Conservation (phyloP, 2,329 filamentous ascomycete genomes). For the Diplodia seriata region DNA sequence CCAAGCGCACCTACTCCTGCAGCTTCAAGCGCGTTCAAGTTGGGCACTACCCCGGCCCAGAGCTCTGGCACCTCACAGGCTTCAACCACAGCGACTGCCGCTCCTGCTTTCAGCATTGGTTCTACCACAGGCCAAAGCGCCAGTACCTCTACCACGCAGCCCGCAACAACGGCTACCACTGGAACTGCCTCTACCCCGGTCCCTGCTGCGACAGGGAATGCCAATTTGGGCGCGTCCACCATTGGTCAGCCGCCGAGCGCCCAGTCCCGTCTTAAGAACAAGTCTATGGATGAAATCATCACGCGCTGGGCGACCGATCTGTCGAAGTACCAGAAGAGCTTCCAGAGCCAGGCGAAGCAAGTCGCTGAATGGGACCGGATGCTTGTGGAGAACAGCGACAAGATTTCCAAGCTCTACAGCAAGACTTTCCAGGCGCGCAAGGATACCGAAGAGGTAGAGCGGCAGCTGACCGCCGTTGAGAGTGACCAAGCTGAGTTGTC, state of each 20-base stretch:
- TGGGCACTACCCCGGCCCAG: conserved; percentile 14
- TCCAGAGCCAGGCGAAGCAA: conserved; percentile 85
- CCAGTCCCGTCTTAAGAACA: conserved; percentile 92
- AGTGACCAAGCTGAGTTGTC: conserved; percentile 91
- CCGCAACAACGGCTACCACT: conserved; percentile 29
- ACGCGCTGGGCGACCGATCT: conserved; percentile 95
- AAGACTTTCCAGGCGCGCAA: conserved; percentile 93
- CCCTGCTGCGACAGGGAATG: conserved; percentile 14
- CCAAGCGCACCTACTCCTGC: conserved; percentile 18
- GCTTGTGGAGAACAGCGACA: conserved; percentile 91
- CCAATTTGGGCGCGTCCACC: conserved; percentile 73
- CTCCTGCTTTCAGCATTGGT: conserved; percentile 30
- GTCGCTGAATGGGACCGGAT: conserved; percentile 91
- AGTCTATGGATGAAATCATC: conserved; percentile 99
- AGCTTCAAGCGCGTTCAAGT: conserved; percentile 6
- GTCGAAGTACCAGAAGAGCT: conserved; percentile 95
- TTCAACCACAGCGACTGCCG: conserved; percentile 20
- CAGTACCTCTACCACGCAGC: conserved; percentile 8
- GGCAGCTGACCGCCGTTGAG: conserved; percentile 87
- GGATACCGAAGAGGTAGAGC: conserved; percentile 91
- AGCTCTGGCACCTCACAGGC: conserved; percentile 23
- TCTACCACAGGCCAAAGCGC: conserved; percentile 21
- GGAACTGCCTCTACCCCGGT: conserved; percentile 42
- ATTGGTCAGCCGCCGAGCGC: conserved; percentile 78
- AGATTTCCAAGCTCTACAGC: conserved; percentile 91